Evolutionary conservation across 202 grass and related monocot genomes (phyloP).

Genomic region (Schoenoplectus triqueter): DNA sequence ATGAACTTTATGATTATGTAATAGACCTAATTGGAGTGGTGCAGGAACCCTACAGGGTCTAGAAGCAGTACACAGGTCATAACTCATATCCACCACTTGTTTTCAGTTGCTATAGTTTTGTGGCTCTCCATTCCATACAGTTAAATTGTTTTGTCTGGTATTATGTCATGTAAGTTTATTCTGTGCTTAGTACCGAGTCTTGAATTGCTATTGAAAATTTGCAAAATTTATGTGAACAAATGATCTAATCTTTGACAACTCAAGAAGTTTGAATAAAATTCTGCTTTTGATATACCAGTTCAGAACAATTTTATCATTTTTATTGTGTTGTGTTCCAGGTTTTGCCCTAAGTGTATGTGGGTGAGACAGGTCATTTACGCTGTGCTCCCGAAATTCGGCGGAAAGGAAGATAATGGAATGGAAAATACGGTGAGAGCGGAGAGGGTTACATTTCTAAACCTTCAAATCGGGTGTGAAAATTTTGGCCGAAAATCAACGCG

Average conservation of each 20-base stretch:
- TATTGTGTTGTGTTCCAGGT: conserved; percentile 48
- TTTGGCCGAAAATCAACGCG: too few species aligned
- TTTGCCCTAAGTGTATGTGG: conserved; percentile 78
- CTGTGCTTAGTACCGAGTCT: background rate
- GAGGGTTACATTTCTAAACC: too few species aligned
- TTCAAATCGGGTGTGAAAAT: too few species aligned
- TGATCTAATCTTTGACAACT: background rate
- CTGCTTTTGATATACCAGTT: background rate
- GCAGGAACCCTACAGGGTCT: background rate
- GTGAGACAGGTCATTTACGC: conserved; percentile 48
- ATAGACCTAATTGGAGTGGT: background rate
- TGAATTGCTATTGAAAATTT: background rate
- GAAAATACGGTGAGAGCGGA: too few species aligned
- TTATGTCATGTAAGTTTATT: conserved; percentile 7
- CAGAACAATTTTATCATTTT: background rate
- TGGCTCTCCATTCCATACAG: background rate
- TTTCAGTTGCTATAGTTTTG: background rate
- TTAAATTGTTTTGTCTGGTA: background rate
- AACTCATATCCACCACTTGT: background rate
- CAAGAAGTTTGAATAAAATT: background rate
- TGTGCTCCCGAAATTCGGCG: too few species aligned
- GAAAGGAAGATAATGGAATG: too few species aligned
- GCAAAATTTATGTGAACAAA: background rate
- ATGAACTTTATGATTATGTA: background rate
- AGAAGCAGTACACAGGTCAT: background rate